Evolutionary conservation across 192 early-diverging fungal species (phyloP).

Genomic region (Lunasporangiospora selenospora): DNA sequence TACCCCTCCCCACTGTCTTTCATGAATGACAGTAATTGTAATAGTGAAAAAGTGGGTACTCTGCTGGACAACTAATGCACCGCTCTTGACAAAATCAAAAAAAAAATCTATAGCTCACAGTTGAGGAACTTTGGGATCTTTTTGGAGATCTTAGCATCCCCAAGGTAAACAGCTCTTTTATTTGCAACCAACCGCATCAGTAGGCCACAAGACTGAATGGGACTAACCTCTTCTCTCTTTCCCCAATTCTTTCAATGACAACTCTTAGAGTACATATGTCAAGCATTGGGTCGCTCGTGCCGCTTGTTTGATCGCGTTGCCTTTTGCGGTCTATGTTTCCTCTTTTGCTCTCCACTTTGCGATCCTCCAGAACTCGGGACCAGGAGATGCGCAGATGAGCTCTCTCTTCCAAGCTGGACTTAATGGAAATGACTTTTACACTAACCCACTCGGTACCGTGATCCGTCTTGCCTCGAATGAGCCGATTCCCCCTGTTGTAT

Average conservation of each 20-base stretch:
- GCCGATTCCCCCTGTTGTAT: no score
- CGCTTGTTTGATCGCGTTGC: constrained; percentile 80
- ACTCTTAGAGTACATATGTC: constrained; percentile 60
- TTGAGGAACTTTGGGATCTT: constrained; percentile 93
- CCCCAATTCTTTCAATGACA: no score
- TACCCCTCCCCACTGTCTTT: no score
- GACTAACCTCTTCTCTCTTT: no score
- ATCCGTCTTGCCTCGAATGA: no score
- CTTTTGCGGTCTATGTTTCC: constrained; percentile 82
- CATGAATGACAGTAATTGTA: no score
- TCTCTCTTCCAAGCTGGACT: constrained; percentile 97
- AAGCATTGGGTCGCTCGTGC: constrained; percentile 89
- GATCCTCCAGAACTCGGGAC: constrained; percentile 79
- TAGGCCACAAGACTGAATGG: no score
- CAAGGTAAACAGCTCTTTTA: no score
- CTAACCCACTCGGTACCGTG: constrained; percentile 89
- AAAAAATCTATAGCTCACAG: constrained; percentile 75
- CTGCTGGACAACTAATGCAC: no score
- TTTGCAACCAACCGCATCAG: not conserved
- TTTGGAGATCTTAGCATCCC: constrained; percentile 77
- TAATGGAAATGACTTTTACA: constrained; percentile 75
- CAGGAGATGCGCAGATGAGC: constrained; percentile 93
- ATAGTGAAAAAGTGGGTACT: no score
- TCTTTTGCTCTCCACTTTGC: constrained; percentile 90
- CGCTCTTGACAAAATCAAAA: no score